Evolutionary conservation across 2,329 filamentous ascomycete genomes (phyloP), one percentile per base, ranked within the genome.

Genomic region (Chaetomiaceae sp.): DNA sequence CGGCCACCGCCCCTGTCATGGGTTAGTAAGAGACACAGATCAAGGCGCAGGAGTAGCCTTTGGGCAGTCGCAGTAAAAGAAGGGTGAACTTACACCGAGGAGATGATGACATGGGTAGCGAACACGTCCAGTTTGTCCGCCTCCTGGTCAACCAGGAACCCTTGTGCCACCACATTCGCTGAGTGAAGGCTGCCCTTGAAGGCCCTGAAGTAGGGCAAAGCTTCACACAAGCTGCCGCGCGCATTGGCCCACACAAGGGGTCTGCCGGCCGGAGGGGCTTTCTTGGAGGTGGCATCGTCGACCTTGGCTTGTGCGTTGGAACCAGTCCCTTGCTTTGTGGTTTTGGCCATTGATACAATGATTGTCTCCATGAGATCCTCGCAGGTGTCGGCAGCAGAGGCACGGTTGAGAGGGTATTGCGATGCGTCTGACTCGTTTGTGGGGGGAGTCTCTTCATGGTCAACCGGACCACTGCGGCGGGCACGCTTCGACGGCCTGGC

Each of bases 191-290:
- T 82, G 1, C 80, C 75, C 59, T 89, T 81, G 34, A 82, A 81
- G 1, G 79, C 70, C 14, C 75, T 78, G 66, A 81, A 89, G 67
- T 83, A 87, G 0, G 78, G 75, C 1, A 88, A 63, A 0, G 83
- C 76, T 61, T 88, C 83, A 59, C 81, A 87, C 0, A 90, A 69
- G 14, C 78, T 77, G 53, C 83, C 79, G 4, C 85, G 76, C 33
- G 69, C 69, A 5, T 79, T 71, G 0, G 83, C 75, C 80, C 81
- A 87, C 0, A 82, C 76, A 11, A 40, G 6, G 7, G 54, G 57
- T 29, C 33, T 22, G 5, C 44, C 40, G 5, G 12, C 12, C 11
- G 53, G 6, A 1, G n/a, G 40, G 6, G 37, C 11, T 15, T 36
- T 40, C 22, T 12, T 22, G n/a, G 14, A 1, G 15, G 15, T 3